These are phyloP conservation scores for Pyrenophora seminiperda DNA, from an alignment of 2,329 filamentous ascomycete genomes.

Conservation along the genomic window DNA sequence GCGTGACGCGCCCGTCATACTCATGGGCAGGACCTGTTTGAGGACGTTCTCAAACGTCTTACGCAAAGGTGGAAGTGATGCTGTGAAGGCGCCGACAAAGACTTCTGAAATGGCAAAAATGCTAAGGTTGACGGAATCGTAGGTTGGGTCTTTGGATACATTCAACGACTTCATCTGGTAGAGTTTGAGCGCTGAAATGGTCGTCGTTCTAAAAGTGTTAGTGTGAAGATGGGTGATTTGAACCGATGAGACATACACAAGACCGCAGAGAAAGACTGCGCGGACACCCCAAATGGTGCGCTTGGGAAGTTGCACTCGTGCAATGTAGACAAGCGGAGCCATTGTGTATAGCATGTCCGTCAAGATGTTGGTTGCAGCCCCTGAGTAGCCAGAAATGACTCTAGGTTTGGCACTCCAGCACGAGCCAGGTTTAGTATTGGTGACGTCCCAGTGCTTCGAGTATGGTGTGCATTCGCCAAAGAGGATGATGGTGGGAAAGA, in stretches of 20 bases:
- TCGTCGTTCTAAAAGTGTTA: slow-evolving; percentile 26
- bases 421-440: slow-evolving; percentile 24
- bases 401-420: slow-evolving; percentile 32
- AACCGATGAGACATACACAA: slow-evolving; percentile 22
- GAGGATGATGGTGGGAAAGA: slow-evolving; percentile 30
- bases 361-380: slow-evolving; percentile 32
- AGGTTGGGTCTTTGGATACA: slow-evolving; percentile 29
- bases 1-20: slow-evolving; percentile 18
- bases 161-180: slow-evolving; percentile 32
- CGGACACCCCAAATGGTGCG: slow-evolving; percentile 36
- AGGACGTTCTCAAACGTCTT: slow-evolving; percentile 33
- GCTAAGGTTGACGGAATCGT: slow-evolving; percentile 30
- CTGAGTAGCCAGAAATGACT: slow-evolving; percentile 35
- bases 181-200: slow-evolving; percentile 34
- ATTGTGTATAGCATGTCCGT: slow-evolving; percentile 34
- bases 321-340: slow-evolving; percentile 32
- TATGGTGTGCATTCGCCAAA: slow-evolving; percentile 32
- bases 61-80: slow-evolving; percentile 33
- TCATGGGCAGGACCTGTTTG: slow-evolving; percentile 26
- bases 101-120: slow-evolving; percentile 34
- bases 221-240: neutral
- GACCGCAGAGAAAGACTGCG: slow-evolving; percentile 33
- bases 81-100: slow-evolving; percentile 35
- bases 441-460: slow-evolving; percentile 30
- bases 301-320: slow-evolving; percentile 29